Percentiles rank a stretch among this genome's conserved stretches.
These are phyloP conservation scores for Diaporthe sp. DNA, from an alignment of 2,329 filamentous ascomycete genomes.

Conservation along the genomic window DNA sequence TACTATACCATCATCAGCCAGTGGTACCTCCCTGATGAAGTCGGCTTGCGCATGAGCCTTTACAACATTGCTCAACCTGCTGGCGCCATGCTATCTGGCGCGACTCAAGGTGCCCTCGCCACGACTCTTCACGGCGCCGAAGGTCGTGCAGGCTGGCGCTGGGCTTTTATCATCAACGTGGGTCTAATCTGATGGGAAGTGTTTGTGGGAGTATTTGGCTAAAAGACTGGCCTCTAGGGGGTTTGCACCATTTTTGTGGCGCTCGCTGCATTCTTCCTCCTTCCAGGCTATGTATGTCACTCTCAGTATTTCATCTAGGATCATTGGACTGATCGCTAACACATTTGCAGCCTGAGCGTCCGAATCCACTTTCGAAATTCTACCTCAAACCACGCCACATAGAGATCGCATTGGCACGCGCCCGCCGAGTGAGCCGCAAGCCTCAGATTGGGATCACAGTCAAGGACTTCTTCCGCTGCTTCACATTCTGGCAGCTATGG, in stretches of 20 bases:
- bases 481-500: slow-evolving; percentile 37
- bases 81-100: slow-evolving; percentile 34
- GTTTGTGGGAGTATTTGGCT: not conserved
- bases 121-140: slow-evolving; percentile 31
- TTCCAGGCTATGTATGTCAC: slow-evolving; percentile 25
- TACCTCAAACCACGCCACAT: slow-evolving; percentile 34
- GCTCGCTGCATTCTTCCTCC: slow-evolving; percentile 21
- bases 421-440: slow-evolving; percentile 31
- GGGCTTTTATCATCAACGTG: slow-evolving; percentile 36
- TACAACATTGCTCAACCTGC: slow-evolving; percentile 37
- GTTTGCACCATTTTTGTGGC: slow-evolving; percentile 30
- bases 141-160: slow-evolving; percentile 34
- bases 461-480: slow-evolving; percentile 35
- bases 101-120: slow-evolving; percentile 29
- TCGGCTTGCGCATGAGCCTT: slow-evolving; percentile 33
- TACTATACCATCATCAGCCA: slow-evolving; percentile 36
- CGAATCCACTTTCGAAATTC: slow-evolving; percentile 32
- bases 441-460: slow-evolving; percentile 29
- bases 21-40: slow-evolving; percentile 35
- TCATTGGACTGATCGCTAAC: not conserved
- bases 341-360: slow-evolving; percentile 22
- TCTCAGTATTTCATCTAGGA: no score
- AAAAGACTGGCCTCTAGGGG: not conserved
- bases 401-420: slow-evolving; percentile 31
- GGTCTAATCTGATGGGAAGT: not conserved